Base-by-base conservation (phyloP, 2,329 filamentous ascomycete species). In the Madurella mycetomatis region DNA sequence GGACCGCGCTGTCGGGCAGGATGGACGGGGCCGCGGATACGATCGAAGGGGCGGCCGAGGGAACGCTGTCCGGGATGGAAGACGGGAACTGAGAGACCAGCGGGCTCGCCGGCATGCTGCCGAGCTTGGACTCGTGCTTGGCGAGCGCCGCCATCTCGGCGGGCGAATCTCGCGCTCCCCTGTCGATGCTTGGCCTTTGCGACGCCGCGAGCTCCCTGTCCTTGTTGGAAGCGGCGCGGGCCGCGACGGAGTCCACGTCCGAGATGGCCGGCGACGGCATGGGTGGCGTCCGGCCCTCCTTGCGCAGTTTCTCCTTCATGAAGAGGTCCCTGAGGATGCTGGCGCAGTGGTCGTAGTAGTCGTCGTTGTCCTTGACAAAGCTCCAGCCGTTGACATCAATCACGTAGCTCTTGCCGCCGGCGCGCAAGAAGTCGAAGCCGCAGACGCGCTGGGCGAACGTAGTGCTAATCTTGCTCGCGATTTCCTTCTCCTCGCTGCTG, bases 361-460 rank as follows among this genome's bases (percentile, higher is more conserved):
- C 92, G 59, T 96, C 92, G 65, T 99, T 99, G 70, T 99, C 95
- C 70, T 99, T 99, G 70, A 99, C 94, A 66, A 99, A 99, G 67
- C 92, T 97, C 95, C 95, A 99, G 12, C 94, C 94, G 69, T 99
- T 99, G 64, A 99, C 94, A 65, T 99, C 94, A 62, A 99, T 99
- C 47, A 99, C 94, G 72, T 90, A 99, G 69, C 92, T 97, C 69
- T 90, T 90, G 15, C 91, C 90, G 47, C 84, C 86, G 12, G 92
- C 90, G 30, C 95, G 86, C 53, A 99, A 77, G 56, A 99, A 79
- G 69, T 99, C 94, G 65, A 99, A 99, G 0, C 94, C 94, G 67
- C 94, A 99, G 2, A 99, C 92, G 51, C 90, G 81, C 70, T 99
- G 94, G 0, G 92, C 94, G 70, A 99, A 99, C 0, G 90, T 88